Percentiles rank a stretch among this genome's conserved stretches.
Evolutionary conservation across 441 rosid species (phyloP).

Genomic region (Raphanus hybrid): DNA sequence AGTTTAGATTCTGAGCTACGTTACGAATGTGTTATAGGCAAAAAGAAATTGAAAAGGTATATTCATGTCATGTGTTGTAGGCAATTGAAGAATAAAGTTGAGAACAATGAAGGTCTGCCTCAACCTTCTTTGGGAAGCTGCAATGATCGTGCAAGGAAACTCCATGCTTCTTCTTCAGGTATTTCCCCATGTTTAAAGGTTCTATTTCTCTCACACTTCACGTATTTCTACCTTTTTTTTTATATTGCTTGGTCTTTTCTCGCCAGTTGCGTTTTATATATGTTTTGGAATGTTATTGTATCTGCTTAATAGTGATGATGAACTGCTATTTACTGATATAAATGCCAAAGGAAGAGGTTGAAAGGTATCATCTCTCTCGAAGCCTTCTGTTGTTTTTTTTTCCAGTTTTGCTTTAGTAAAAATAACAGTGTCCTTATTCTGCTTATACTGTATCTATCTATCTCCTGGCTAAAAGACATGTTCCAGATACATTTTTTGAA

Average conservation of each 20-base stretch:
- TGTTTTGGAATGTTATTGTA: not conserved
- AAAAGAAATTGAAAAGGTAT: too few relatives aligned
- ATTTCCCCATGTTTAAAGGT: too few relatives aligned
- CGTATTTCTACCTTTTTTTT: too few relatives aligned
- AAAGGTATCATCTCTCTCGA: not conserved
- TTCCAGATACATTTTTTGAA: not conserved
- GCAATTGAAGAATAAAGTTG: conserved; percentile 34
- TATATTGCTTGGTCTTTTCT: not conserved
- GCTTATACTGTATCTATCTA: not conserved
- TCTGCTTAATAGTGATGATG: not conserved
- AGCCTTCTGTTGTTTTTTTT: not conserved
- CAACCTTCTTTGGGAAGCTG: conserved; percentile 34
- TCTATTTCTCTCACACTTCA: too few relatives aligned
- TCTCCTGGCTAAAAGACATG: not conserved
- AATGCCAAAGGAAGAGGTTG: not conserved
- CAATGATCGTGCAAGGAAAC: too few relatives aligned
- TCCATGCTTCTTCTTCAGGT: too few relatives aligned
- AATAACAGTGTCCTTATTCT: too few relatives aligned
- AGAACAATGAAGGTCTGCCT: conserved; percentile 77
- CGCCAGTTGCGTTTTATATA: not conserved
- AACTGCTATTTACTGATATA: not conserved
- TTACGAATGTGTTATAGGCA: too few relatives aligned
- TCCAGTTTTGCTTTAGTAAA: not conserved
- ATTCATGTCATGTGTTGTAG: too few relatives aligned
- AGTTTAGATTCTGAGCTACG: too few relatives aligned